Base-by-base conservation (phyloP, 2,329 filamentous ascomycete species). In the Aspergillus quadrilineatus region DNA sequence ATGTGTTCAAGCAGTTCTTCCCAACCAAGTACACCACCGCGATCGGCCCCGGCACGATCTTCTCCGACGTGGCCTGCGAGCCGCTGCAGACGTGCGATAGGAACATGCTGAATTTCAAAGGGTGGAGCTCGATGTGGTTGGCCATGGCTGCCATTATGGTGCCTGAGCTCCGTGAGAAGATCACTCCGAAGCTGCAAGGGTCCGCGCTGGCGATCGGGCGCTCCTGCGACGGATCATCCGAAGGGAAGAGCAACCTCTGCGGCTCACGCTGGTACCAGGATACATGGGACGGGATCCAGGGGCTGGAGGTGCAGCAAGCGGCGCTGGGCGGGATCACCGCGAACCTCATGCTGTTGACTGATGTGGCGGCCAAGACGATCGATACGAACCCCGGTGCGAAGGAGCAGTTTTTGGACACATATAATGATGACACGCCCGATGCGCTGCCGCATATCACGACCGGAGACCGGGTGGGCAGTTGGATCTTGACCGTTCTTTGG, bases 31-130 rank as follows among this genome's bases (percentile, higher is more conserved):
- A 68, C 36, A 66, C 66, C 48, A 69, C 10, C 9, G 34, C 9
- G 34, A 12, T 12, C 5, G 10, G 14, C 12, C 22, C 22, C 1
- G 34, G 82, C 17, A 79, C 79, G 48, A 77, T 87, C 61, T 83
- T 87, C 60, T 83, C 76, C 57, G 89, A 92, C 71, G 73, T 83
- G 3, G 77, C 85, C 10, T 92, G 89, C 74, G 87, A 90, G 63
- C 71, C 77, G 3, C 75, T 67, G 3, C 63, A 67, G 14, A 81
- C 76, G 36, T 92, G 89, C 76, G 86, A 85, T 50, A 78, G 82
- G 50, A 89, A 92, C 65, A 88, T 90, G 79, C 71, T 83, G 57
- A 84, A 82, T 4, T 90, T 87, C 80, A 89, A 89, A 73, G 86
- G 86, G 42, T 87, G 55, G 55, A 85, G 62, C 12, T 80, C 85